A percentile compares a stretch with the other conserved stretches of the same genome.
Evolutionary conservation across 2,329 filamentous ascomycete genomes (phyloP).

Genomic region (Colletotrichum karsti): DNA sequence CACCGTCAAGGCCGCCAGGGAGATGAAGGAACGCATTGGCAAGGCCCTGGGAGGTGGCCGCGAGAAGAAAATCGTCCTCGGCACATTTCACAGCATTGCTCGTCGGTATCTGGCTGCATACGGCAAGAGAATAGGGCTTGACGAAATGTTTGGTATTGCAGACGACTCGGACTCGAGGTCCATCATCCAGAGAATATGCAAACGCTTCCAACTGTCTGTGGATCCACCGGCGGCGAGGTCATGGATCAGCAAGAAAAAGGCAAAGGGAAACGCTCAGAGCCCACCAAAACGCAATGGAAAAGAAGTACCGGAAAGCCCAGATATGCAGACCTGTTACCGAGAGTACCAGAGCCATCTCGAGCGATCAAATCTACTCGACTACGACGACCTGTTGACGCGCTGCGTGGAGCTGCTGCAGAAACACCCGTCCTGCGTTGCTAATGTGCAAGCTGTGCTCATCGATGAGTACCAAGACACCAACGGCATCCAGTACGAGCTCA

Average conservation of each 20-base stretch:
- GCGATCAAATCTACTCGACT: constrained; percentile 86
- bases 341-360: constrained; percentile 83
- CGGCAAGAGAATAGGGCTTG: constrained; percentile 83
- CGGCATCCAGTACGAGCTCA: constrained; percentile 91
- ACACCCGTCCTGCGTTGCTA: constrained; percentile 83
- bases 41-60: constrained; percentile 80
- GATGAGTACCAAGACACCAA: constrained; percentile 99
- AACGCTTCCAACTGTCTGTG: constrained; percentile 72
- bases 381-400: constrained; percentile 88
- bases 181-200: constrained; percentile 84
- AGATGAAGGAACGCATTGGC: constrained; percentile 91
- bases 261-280: constrained; percentile 56
- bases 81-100: constrained; percentile 95
- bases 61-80: constrained; percentile 82
- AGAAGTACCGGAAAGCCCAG: constrained; percentile 52
- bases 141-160: constrained; percentile 88
- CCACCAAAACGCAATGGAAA: constrained; percentile 38
- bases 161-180: constrained; percentile 83
- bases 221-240: constrained; percentile 76
- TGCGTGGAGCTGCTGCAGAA: constrained; percentile 81
- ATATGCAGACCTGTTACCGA: constrained; percentile 73
- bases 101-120: constrained; percentile 85
- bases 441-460: constrained; percentile 90
- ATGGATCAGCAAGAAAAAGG: constrained; percentile 78
- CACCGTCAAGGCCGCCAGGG: constrained; percentile 90